Evolutionary conservation across 1,139 yeast species (phyloP).

Genomic region (Nakaseomyces delphensis): DNA sequence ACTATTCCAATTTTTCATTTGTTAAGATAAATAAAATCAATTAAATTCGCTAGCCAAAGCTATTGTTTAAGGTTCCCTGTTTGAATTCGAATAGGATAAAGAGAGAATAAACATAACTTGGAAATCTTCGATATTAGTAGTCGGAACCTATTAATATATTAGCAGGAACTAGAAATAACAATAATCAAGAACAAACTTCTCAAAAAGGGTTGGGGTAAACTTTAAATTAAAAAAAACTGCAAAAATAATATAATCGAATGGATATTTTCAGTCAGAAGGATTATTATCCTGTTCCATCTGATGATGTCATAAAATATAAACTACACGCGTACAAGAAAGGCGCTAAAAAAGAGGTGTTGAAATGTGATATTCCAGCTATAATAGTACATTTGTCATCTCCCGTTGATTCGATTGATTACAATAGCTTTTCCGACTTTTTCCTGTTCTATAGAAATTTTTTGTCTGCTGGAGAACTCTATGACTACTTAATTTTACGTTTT

Average conservation of each 20-base stretch:
- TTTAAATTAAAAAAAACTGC: too few species aligned
- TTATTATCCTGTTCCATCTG: slow-evolving; percentile 29
- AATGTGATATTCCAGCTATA: slow-evolving; percentile 41
- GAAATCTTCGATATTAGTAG: too few species aligned
- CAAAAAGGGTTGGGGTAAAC: too few species aligned
- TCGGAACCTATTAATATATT: too few species aligned
- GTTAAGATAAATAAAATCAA: too few species aligned
- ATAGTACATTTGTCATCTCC: slow-evolving; percentile 74
- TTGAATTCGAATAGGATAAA: too few species aligned
- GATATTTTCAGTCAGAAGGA: slow-evolving; percentile 22
- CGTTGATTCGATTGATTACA: slow-evolving; percentile 59
- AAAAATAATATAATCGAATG: slow-evolving; percentile 14
- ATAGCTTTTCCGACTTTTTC: slow-evolving; percentile 74
- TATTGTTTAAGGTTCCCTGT: too few species aligned
- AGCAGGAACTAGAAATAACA: too few species aligned
- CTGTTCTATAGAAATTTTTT: slow-evolving; percentile 71
- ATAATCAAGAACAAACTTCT: too few species aligned
- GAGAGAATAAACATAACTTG: too few species aligned
- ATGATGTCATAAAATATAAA: slow-evolving; percentile 20
- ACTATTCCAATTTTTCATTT: too few species aligned
- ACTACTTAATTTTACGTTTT: slow-evolving; percentile 53
- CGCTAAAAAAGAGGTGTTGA: slow-evolving; percentile 22
- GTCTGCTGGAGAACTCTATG: slow-evolving; percentile 48
- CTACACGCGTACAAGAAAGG: slow-evolving; percentile 9
- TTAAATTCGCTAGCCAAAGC: too few species aligned